Percentiles rank a stretch among this genome's conserved stretches.
phyloP scores from a whole-genome alignment of 192 early-diverging fungal genomes.

The Mortierella claussenii region DNA sequence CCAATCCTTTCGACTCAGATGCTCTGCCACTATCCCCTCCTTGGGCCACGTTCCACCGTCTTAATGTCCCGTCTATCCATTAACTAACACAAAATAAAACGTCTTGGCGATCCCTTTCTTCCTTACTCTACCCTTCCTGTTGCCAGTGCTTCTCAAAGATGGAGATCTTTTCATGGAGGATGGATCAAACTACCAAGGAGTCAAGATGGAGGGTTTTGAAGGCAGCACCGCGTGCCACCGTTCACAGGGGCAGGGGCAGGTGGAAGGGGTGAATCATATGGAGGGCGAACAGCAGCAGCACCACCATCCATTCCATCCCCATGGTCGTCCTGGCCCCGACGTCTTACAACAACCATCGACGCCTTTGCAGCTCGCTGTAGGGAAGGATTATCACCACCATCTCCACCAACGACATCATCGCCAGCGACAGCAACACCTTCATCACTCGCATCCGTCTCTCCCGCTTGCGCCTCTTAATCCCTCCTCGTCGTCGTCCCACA shows the following conservation, averaged over 20 bases:
- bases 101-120: no score
- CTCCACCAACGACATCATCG: no score
- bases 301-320: background rate
- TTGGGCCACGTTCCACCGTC: no score
- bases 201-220: background rate
- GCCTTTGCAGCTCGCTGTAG: background rate
- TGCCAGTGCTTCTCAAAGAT: background rate
- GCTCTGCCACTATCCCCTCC: no score
- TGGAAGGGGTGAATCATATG: background rate
- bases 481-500: no score
- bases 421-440: no score
- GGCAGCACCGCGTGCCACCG: background rate
- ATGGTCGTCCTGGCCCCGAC: background rate
- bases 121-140: no score
- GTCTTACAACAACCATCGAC: background rate
- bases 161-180: conserved; percentile 1
- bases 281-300: background rate
- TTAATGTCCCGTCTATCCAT: no score
- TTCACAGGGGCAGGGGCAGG: conserved; percentile 1
- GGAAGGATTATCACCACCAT: no score
- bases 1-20: background rate
- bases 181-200: background rate
- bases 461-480: no score
- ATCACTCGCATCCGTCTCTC: no score
- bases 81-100: no score